Evolutionary conservation across 2,329 filamentous ascomycete genomes (phyloP).

Genomic region (Fusarium veterinarium): DNA sequence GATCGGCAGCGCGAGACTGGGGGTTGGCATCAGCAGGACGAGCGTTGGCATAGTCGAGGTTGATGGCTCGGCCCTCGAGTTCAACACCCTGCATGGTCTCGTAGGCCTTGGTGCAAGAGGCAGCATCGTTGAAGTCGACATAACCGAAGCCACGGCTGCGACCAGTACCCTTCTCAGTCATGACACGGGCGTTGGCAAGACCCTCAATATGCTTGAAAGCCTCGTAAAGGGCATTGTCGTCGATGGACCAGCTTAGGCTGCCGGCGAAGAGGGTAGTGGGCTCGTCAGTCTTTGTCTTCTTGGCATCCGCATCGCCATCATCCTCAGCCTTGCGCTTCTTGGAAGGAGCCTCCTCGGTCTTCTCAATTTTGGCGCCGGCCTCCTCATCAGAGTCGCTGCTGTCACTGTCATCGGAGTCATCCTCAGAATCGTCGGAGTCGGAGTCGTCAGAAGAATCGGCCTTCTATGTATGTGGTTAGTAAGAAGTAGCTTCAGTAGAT

Average conservation of each 20-base stretch:
- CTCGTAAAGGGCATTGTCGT: conserved; percentile 82
- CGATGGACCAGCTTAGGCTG: conserved; percentile 90
- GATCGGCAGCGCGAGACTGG: conserved; percentile 70
- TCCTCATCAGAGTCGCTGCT: conserved; percentile 53
- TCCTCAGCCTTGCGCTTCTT: conserved; percentile 64
- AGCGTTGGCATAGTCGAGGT: conserved; percentile 81
- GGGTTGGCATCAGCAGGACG: conserved; percentile 66
- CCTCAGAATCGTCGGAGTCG: conserved; percentile 50
- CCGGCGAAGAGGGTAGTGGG: conserved; percentile 83
- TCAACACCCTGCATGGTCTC: conserved; percentile 80
- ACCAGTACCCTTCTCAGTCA: conserved; percentile 83
- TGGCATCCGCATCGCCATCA: conserved; percentile 61
- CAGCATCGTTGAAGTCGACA: conserved; percentile 81
- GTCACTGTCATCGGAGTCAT: conserved; percentile 46
- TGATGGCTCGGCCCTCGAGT: conserved; percentile 79
- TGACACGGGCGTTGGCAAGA: conserved; percentile 78
- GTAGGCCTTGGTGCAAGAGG: conserved; percentile 76
- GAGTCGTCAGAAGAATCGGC: conserved; percentile 48
- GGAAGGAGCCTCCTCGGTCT: conserved; percentile 54
- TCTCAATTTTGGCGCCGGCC: conserved; percentile 51
- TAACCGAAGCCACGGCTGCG: conserved; percentile 95
- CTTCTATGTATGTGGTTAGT: conserved; percentile 42
- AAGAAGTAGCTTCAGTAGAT: neutral
- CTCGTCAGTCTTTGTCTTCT: conserved; percentile 75
- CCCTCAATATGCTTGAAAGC: conserved; percentile 86